Base-by-base conservation (phyloP, 164 flowering plant species). In the Taxillus chinensis region DNA sequence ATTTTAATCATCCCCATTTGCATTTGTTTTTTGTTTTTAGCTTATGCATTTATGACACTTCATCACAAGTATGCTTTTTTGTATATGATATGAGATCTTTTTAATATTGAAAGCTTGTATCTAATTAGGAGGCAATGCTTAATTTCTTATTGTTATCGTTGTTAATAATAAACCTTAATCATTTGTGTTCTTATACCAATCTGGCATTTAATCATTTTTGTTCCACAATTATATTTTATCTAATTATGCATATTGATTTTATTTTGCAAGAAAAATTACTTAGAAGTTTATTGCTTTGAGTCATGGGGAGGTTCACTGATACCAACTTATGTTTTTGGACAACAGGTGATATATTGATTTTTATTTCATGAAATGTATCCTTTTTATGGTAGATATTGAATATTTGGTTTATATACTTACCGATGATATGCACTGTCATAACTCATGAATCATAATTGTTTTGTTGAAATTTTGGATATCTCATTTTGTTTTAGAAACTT, bases 261-360 rank as follows among this genome's bases (percentile, higher is more conserved):
- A 59, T 46, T 64, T 75, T 41, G 55, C 43, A 84, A 92, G 98
- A 93, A 78, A 87, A 93, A 93, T 75, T 93, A 93, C 70, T 77
- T 93, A 63, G 99, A 93, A 62, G 87, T 93, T 41, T 93, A 93
- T 62, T 82, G 87, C 38, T 93, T 72, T 73, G 99, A 93, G 75
- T 79, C 90, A 62, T 93, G 99, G 99, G 99, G 96, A 70, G 88
- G 87, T 64, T 89, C 90, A 46, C 52, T 83, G 77, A 84, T 93
- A 55, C 97, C 99, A 62, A 76, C 81, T 4, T 93, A 90, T 69
- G 62, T 56, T 17, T 16, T 68, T 61, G 96, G 99, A 54, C 93
- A 93, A 65, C 95, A 90, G 98, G 98, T 92, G 49, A 66, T 76
- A 58, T 68, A 4, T 54, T 56, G 2, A 56, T 73, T 38, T 14